A percentile compares a stretch with the other conserved stretches of the same genome.
Evolutionary conservation across 2,329 filamentous ascomycete genomes (phyloP).

Genomic region (Aplosporella prunicola): DNA sequence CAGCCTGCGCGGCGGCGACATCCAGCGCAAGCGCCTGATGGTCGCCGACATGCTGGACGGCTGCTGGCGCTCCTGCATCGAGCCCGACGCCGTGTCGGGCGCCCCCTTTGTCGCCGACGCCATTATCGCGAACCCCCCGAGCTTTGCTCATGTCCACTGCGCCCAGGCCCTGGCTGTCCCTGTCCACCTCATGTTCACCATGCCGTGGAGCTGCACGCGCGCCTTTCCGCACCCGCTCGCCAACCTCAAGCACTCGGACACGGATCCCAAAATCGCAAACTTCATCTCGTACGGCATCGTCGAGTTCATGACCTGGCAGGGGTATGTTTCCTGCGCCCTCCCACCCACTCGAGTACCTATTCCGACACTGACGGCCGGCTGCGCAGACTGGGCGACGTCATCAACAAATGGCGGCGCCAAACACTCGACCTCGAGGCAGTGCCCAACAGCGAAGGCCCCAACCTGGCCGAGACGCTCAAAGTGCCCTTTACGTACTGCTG

Average conservation of each 20-base stretch:
- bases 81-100: constrained; percentile 1
- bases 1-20: constrained; percentile 22
- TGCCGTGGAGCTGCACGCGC: constrained; percentile 41
- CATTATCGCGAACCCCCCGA: constrained; percentile 17
- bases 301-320: constrained; percentile 43
- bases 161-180: constrained; percentile 14
- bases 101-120: constrained; percentile 13
- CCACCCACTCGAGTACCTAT: not conserved
- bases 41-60: constrained; percentile 24
- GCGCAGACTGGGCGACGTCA: constrained; percentile 34
- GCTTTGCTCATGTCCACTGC: constrained; percentile 15
- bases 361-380: too few relatives aligned
- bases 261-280: constrained; percentile 31
- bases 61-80: constrained; percentile 23
- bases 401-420: constrained; percentile 34
- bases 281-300: constrained; percentile 40
- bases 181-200: constrained; percentile 24
- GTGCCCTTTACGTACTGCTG: constrained; percentile 39
- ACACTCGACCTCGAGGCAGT: constrained; percentile 34
- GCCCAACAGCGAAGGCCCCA: constrained; percentile 27
- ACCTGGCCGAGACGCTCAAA: constrained; percentile 26
- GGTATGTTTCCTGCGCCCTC: constrained; percentile 19
- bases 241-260: constrained; percentile 32
- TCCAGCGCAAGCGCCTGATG: constrained; percentile 16
- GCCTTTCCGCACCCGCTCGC: constrained; percentile 43